phyloP scores from a whole-genome alignment of 2,329 filamentous ascomycete genomes.

The Elsinoe australis region DNA sequence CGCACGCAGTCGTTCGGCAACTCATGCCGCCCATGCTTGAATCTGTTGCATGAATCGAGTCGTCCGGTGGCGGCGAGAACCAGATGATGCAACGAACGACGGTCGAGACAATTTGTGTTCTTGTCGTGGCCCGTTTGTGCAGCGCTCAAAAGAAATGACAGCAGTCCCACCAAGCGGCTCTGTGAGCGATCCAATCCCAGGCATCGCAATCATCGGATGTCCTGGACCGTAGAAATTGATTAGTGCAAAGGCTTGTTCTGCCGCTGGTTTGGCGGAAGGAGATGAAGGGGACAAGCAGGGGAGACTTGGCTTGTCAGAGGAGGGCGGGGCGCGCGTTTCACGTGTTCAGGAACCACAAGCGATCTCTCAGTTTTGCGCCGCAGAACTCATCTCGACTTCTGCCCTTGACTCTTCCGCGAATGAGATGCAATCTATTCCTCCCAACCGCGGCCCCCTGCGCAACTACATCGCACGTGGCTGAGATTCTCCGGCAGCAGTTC shows the following conservation, averaged over 20 bases:
- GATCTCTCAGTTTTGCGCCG: slow-evolving; percentile 6
- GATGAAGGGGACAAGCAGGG: slow-evolving; percentile 4
- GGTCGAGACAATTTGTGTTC: neutral
- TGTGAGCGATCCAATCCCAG: neutral
- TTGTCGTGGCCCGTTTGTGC: neutral
- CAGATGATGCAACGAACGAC: neutral
- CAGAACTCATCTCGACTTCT: neutral
- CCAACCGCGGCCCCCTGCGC: neutral
- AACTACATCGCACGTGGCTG: slow-evolving; percentile 11
- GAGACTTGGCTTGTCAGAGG: neutral
- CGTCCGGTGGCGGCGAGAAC: neutral
- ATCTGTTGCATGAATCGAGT: slow-evolving; percentile 1
- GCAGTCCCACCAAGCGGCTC: neutral
- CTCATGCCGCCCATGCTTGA: slow-evolving; percentile 5
- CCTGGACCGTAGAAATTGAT: neutral
- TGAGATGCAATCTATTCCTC: neutral
- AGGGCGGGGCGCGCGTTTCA: slow-evolving; percentile 4
- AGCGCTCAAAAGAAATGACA: neutral
- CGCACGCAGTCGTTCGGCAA: neutral
- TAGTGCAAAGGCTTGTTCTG: slow-evolving; percentile 2
- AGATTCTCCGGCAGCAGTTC: slow-evolving; percentile 4
- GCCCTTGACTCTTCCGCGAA: slow-evolving; percentile 4
- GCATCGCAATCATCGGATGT: neutral
- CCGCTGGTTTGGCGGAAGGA: neutral
- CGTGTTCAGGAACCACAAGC: neutral